Base-by-base conservation (phyloP, 78 protist genomes). In the Polysphondylium violaceum region DNA sequence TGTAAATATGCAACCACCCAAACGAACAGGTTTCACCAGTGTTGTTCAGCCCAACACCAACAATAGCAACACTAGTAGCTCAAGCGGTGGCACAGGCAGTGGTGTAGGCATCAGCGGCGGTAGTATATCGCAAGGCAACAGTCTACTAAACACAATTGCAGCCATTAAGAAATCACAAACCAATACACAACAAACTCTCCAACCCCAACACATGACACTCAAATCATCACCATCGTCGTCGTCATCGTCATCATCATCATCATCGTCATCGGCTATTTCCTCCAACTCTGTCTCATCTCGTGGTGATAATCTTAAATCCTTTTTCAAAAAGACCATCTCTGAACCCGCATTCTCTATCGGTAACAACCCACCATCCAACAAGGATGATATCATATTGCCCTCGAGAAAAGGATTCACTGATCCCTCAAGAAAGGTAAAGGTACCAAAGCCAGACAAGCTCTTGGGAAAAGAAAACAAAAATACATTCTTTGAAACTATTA, bases 391-490 rank as follows among this genome's bases (percentile, higher is more conserved):
- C 8, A 60, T 67, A 1, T 58, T 56, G 23, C 72, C 74, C 0
- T 83, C 91, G 0, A 35, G 91, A 51, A 83, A 83, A 29, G 78
- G 76, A 31, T 38, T 83, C 17, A 83, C 91, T 1, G 91, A 83
- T 29, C 91, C 91, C 27, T 41, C 91, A 6, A 58, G 90, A n/a
- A 81, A 68, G 31, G 43, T 61, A 9, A 67, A 59, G 31, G 51
- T 72, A 14, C 76, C 76, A 51, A 83, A 69, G 14, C 75, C 76
- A 25, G 79, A 69, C 27, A 83, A 83, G 38, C 56, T 83, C 1
- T 36, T 83, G 35, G 75, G 76, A 11, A 83, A 72, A 44, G 63
- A 72, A 19, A 72, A 72, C 21, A 67, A 78, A 16, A 68, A 31
- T 44, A 51, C 50, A 12, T 83, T 83, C 38, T 83, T 68, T 69